These are phyloP conservation scores for Eucalyptus polybractea DNA, from an alignment of 345 rosid species.

Conservation along the genomic window DNA sequence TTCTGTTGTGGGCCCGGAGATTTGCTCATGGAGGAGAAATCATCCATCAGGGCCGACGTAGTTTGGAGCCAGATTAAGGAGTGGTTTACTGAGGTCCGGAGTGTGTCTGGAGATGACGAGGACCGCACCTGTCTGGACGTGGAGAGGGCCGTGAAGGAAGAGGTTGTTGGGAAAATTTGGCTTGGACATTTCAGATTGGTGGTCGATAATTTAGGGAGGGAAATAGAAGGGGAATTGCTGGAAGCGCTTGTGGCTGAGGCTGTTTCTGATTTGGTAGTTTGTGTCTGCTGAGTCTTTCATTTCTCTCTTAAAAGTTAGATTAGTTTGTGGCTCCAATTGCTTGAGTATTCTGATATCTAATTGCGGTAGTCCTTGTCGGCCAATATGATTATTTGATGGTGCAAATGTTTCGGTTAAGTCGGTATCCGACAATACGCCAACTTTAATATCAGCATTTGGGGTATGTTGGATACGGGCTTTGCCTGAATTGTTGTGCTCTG, in stretches of 20 bases:
- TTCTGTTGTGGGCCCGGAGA: background rate
- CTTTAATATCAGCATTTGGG: background rate
- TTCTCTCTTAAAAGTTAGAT: background rate
- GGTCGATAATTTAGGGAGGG: constrained; percentile 30
- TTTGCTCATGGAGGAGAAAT: background rate
- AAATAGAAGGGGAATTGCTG: constrained; percentile 51
- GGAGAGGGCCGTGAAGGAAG: constrained; percentile 47
- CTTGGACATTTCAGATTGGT: constrained; percentile 26
- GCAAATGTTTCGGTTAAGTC: background rate
- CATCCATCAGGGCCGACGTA: constrained; percentile 28
- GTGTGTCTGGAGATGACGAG: constrained; percentile 21
- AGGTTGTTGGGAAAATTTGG: constrained; percentile 67
- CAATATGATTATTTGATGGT: background rate
- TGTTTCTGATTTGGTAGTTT: constrained; percentile 29
- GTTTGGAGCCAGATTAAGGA: constrained; percentile 52
- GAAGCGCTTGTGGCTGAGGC: constrained; percentile 74
- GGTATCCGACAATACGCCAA: background rate
- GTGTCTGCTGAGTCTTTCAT: background rate
- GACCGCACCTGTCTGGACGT: constrained; percentile 42
- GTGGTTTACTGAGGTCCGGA: constrained; percentile 30
- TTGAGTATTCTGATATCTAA: background rate
- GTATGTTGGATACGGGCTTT: background rate
- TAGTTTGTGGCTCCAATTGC: background rate
- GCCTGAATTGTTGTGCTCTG: background rate
- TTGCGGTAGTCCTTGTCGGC: background rate